A percentile compares a stretch with the other conserved stretches of the same genome.
Conservation (phyloP, 192 early-diverging fungal species). For the Obelidium mucronatum region DNA sequence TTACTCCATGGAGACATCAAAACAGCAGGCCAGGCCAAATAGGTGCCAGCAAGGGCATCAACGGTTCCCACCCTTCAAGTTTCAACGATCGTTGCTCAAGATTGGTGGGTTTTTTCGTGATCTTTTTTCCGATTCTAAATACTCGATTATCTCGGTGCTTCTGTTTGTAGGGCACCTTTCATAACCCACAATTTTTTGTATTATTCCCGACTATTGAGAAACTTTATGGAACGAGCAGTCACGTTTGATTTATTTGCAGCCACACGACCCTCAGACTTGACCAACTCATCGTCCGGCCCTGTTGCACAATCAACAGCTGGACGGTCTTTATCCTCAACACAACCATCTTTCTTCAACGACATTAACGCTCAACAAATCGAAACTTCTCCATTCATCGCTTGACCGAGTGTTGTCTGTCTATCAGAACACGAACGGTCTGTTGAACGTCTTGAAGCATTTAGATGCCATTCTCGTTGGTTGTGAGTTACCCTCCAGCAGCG, state of each 20-base stretch:
- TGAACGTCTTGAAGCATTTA: not conserved
- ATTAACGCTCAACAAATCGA: not conserved
- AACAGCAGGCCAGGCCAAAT: no score
- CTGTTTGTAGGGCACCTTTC: constrained; percentile 37
- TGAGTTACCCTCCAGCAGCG: no score
- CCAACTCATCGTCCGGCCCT: not conserved
- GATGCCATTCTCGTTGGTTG: constrained; percentile 5
- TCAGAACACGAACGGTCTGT: not conserved
- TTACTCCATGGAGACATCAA: constrained; percentile 51
- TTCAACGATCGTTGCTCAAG: constrained; percentile 5
- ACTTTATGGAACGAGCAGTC: constrained; percentile 40
- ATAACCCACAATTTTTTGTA: constrained; percentile 49
- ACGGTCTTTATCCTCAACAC: not conserved
- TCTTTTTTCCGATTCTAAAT: no score
- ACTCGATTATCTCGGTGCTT: not conserved
- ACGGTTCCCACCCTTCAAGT: constrained; percentile 1
- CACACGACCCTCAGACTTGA: constrained; percentile 24
- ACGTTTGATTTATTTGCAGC: constrained; percentile 39
- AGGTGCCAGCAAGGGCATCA: not conserved
- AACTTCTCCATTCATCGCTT: not conserved
- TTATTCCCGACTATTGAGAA: constrained; percentile 41
- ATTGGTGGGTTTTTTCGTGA: not conserved
- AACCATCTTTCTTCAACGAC: not conserved
- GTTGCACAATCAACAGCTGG: not conserved
- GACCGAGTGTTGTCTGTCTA: not conserved